Evolutionary conservation across 192 early-diverging fungal species (phyloP).

Genomic region (Funneliformis geosporum): DNA sequence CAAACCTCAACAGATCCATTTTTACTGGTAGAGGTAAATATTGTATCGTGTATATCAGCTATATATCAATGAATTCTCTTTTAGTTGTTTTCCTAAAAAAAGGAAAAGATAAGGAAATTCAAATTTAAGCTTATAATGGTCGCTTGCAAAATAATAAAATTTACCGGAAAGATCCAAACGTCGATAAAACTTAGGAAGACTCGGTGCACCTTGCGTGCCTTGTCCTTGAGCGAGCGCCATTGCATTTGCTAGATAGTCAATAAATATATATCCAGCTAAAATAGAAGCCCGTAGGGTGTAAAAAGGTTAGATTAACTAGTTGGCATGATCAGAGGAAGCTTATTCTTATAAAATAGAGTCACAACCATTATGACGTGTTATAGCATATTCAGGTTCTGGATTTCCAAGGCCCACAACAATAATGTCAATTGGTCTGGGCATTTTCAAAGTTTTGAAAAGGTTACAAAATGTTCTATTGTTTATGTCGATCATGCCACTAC

Average conservation of each 20-base stretch:
- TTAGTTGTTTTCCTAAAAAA: neutral
- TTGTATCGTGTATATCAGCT: conserved; percentile 60
- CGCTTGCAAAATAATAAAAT: neutral
- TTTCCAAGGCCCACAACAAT: conserved; percentile 61
- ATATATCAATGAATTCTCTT: conserved; percentile 21
- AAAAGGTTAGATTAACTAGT: conserved; percentile 6
- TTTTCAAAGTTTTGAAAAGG: neutral
- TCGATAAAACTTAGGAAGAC: conserved; percentile 42
- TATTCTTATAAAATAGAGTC: neutral
- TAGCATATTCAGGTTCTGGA: conserved; percentile 44
- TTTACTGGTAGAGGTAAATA: conserved; percentile 43
- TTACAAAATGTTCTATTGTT: too few species aligned
- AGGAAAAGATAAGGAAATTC: neutral
- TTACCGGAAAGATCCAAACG: conserved; percentile 41
- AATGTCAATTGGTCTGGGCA: conserved; percentile 50
- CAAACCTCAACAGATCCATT: conserved; percentile 37
- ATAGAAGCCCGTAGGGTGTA: neutral
- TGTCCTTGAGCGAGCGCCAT: conserved; percentile 51
- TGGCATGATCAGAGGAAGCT: neutral
- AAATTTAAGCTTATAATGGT: neutral
- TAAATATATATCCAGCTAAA: conserved; percentile 58
- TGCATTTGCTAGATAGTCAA: conserved; percentile 63
- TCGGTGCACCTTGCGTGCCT: neutral
- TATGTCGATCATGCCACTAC: too few species aligned
- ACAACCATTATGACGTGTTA: conserved; percentile 60